These are phyloP conservation scores for Pterocarpus santalinus DNA, from an alignment of 306 rosid genomes.

Conservation along the genomic window DNA sequence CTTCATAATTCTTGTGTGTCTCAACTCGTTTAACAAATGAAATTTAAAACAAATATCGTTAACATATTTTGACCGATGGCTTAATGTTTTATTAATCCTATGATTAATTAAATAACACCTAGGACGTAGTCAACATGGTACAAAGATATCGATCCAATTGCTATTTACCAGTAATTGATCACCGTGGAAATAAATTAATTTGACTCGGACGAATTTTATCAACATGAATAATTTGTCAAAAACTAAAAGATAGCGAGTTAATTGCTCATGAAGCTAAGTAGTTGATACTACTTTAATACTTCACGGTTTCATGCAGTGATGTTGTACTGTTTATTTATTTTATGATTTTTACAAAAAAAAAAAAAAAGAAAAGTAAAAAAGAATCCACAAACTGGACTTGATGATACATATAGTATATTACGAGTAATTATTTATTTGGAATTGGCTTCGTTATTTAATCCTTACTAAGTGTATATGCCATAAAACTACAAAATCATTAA, in stretches of 20 bases:
- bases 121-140: slow-evolving; percentile 1
- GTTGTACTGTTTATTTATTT: background rate
- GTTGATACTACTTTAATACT: background rate
- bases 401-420: too few species aligned
- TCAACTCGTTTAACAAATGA: background rate
- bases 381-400: slow-evolving; percentile 1
- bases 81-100: background rate
- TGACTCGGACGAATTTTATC: background rate
- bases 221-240: background rate
- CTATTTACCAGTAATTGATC: background rate
- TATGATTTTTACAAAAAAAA: background rate
- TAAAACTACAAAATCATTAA: slow-evolving; percentile 11
- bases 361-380: background rate
- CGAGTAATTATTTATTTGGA: background rate
- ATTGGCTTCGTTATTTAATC: slow-evolving; percentile 4
- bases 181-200: background rate
- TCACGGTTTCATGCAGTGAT: background rate
- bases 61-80: background rate
- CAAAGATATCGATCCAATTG: background rate
- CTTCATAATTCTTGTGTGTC: background rate
- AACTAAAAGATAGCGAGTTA: background rate
- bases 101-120: slow-evolving; percentile 8
- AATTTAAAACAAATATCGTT: background rate
- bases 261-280: background rate
- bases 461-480: background rate